Conservation (phyloP, 2,329 filamentous ascomycete genomes). For the Nannizziopsis arthrosporioides region DNA sequence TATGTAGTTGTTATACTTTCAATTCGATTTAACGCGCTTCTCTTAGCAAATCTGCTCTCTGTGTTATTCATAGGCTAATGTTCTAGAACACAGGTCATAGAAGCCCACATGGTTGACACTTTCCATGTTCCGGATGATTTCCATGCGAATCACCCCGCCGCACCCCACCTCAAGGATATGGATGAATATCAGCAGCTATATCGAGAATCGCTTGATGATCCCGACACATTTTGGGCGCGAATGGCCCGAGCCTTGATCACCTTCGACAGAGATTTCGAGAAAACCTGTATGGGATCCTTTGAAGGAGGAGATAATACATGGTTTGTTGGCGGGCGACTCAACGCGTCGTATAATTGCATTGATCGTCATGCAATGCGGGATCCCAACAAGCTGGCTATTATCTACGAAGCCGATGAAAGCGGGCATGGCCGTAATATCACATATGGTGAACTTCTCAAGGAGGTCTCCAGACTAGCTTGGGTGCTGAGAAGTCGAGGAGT, state of each 20-base stretch:
- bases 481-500: slow-evolving; percentile 92
- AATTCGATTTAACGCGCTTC: too few species aligned
- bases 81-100: slow-evolving; percentile 26
- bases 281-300: slow-evolving; percentile 67
- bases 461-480: slow-evolving; percentile 80
- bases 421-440: slow-evolving; percentile 78
- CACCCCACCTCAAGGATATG: slow-evolving; percentile 48
- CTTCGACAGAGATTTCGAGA: slow-evolving; percentile 87
- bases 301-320: slow-evolving; percentile 74
- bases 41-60: too few species aligned
- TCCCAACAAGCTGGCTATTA: slow-evolving; percentile 86
- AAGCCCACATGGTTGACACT: slow-evolving; percentile 39
- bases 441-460: slow-evolving; percentile 81
- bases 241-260: slow-evolving; percentile 78
- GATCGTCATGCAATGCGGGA: slow-evolving; percentile 94
- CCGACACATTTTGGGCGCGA: slow-evolving; percentile 78
- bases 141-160: slow-evolving; percentile 48
- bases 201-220: slow-evolving; percentile 78
- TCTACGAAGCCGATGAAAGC: slow-evolving; percentile 94
- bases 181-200: slow-evolving; percentile 55
- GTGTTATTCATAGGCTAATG: not conserved
- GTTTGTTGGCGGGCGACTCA: slow-evolving; percentile 88
- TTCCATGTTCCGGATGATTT: slow-evolving; percentile 48
- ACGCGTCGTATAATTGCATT: slow-evolving; percentile 94
- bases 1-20: slow-evolving; percentile 19